Conservation (phyloP, 2,329 filamentous ascomycete genomes). For the Pochonia chlamydosporia region DNA sequence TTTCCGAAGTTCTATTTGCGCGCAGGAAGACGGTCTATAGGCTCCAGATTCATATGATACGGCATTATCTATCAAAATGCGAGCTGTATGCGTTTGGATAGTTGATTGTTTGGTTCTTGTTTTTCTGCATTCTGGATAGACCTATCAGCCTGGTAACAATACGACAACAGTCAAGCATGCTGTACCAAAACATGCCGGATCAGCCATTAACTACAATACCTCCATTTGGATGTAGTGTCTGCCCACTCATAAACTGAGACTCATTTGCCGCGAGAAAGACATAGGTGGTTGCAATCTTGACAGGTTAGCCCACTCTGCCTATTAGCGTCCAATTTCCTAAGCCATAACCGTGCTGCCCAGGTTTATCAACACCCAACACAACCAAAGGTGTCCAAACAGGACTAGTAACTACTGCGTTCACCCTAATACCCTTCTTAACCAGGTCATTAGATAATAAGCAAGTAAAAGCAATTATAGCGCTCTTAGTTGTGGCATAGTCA, state of each 20-base stretch:
- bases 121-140: too few species aligned
- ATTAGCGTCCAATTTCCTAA: background rate
- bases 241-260: background rate
- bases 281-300: background rate
- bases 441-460: background rate
- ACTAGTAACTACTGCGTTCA: background rate
- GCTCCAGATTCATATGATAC: too few species aligned
- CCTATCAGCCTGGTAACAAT: too few species aligned
- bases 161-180: too few species aligned
- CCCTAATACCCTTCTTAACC: background rate
- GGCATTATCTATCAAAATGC: too few species aligned
- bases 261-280: background rate
- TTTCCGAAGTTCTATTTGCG: too few species aligned
- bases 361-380: background rate
- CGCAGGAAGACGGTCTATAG: too few species aligned
- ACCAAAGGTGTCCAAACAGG: background rate
- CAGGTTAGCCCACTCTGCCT: background rate
- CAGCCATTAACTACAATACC: background rate
- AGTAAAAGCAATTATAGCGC: background rate
- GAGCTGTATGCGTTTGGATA: too few species aligned
- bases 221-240: background rate
- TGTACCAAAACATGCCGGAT: too few species aligned
- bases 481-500: background rate
- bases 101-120: too few species aligned
- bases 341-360: background rate